phyloP scores from a whole-genome alignment of 495 filamentous ascomycete genomes.

The Bacidia gigantensis region DNA sequence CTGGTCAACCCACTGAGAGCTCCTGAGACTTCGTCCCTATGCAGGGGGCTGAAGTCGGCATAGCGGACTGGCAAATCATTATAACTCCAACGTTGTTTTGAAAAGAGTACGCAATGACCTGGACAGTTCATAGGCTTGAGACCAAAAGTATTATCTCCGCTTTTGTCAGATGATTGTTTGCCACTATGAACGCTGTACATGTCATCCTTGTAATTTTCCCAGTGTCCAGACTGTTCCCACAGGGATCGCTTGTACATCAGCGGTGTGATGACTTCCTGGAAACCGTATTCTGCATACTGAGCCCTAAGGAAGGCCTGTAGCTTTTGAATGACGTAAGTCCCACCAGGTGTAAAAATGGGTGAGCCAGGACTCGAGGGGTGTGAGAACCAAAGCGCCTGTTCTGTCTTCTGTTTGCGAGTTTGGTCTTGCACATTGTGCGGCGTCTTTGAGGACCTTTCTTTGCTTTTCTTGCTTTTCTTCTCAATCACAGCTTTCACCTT shows the following conservation, averaged over 20 bases:
- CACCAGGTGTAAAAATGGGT: constrained; percentile 75
- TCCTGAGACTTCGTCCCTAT: constrained; percentile 82
- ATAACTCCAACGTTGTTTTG: constrained; percentile 56
- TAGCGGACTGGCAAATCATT: constrained; percentile 78
- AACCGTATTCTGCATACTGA: constrained; percentile 79
- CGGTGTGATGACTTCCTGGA: constrained; percentile 82
- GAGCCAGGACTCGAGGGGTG: constrained; percentile 75
- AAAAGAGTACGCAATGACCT: constrained; percentile 82
- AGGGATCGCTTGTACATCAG: constrained; percentile 86
- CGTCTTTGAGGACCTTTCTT: not conserved
- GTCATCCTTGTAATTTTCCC: constrained; percentile 87
- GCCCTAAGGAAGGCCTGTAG: constrained; percentile 71
- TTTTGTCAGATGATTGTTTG: constrained; percentile 22
- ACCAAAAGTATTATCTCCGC: constrained; percentile 65
- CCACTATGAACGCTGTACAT: constrained; percentile 79
- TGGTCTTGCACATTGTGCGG: not conserved
- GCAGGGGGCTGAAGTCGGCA: constrained; percentile 83
- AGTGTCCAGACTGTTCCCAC: constrained; percentile 82
- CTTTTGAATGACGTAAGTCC: constrained; percentile 76
- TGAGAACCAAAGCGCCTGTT: constrained; percentile 66
- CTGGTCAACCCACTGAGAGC: constrained; percentile 76
- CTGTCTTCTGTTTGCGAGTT: constrained; percentile 53
- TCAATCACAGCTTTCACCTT: no score
- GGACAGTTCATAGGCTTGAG: constrained; percentile 98
- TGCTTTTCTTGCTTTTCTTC: no score